phyloP scores from a whole-genome alignment of 176 grass and related monocot genomes.

The Juncus effusus region DNA sequence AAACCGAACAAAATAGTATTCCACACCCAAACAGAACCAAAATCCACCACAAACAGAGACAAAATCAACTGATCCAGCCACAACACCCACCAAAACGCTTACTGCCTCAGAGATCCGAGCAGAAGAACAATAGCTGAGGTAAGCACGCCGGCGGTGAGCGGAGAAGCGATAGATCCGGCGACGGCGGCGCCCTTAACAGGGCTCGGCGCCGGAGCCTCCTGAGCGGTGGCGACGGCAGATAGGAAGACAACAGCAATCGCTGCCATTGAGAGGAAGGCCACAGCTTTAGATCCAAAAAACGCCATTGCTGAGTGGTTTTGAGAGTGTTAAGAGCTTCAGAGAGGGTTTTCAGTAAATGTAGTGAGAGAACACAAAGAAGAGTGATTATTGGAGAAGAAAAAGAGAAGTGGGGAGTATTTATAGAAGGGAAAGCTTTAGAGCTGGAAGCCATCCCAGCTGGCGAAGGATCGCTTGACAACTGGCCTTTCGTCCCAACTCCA shows the following conservation, averaged over 20 bases:
- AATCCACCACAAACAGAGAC: conserved; percentile 6
- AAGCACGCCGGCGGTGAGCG: conserved; percentile 33
- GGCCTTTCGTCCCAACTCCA: not conserved
- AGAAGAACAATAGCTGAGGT: conserved; percentile 48
- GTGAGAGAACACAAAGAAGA: not conserved
- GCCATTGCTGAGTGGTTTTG: conserved; percentile 23
- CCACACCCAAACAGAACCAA: conserved; percentile 13
- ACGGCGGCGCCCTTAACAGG: conserved; percentile 29
- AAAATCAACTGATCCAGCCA: conserved; percentile 25
- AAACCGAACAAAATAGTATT: conserved; percentile 20
- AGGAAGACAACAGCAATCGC: conserved; percentile 26
- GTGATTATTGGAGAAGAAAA: not conserved
- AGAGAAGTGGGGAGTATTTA: not conserved
- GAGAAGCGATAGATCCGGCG: conserved; percentile 29
- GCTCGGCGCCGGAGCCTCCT: conserved; percentile 42
- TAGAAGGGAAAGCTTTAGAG: conserved; percentile 7
- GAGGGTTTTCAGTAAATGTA: not conserved
- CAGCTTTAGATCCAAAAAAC: conserved; percentile 34
- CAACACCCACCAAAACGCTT: conserved; percentile 19
- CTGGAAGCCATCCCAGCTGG: conserved; percentile 22
- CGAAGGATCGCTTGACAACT: conserved; percentile 19
- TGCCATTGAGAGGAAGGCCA: conserved; percentile 30
- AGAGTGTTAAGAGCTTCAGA: conserved; percentile 4
- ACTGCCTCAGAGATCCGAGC: conserved; percentile 42
- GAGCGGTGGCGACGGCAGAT: conserved; percentile 24